phyloP scores from a whole-genome alignment of 495 filamentous ascomycete species.

The Halenospora varia region DNA sequence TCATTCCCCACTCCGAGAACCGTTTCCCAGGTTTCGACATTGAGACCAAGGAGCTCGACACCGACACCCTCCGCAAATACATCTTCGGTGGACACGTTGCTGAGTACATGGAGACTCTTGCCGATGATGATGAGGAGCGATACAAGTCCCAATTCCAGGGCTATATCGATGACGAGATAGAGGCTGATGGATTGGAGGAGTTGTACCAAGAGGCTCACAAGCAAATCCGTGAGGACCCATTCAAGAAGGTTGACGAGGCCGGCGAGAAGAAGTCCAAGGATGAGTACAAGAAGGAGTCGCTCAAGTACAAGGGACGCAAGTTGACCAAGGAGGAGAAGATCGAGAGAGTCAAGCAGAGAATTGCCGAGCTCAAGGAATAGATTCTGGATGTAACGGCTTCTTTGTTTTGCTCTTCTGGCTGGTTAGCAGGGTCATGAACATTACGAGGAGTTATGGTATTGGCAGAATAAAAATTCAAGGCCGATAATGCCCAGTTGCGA shows the following conservation, averaged over 20 bases:
- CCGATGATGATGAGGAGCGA: slow-evolving; percentile 99
- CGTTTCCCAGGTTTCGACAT: slow-evolving; percentile 99
- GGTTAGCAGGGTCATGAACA: not conserved
- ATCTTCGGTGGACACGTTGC: slow-evolving; percentile 97
- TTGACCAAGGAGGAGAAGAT: slow-evolving; percentile 74
- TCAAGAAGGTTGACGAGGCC: slow-evolving; percentile 83
- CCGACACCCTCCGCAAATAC: slow-evolving; percentile 96
- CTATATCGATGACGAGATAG: slow-evolving; percentile 94
- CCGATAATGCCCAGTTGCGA: slow-evolving; percentile 9
- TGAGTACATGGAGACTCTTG: slow-evolving; percentile 99
- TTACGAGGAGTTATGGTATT: slow-evolving; percentile 19
- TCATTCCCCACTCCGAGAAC: slow-evolving; percentile 96
- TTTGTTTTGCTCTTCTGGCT: slow-evolving; percentile 12
- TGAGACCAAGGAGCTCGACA: slow-evolving; percentile 92
- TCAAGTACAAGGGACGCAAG: slow-evolving; percentile 78
- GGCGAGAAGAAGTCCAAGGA: slow-evolving; percentile 88
- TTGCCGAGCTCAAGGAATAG: slow-evolving; percentile 61
- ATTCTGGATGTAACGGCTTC: slow-evolving; percentile 5
- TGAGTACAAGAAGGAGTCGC: slow-evolving; percentile 91
- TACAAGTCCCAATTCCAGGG: slow-evolving; percentile 96
- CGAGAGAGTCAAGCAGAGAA: slow-evolving; percentile 81
- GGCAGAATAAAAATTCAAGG: slow-evolving; percentile 8
- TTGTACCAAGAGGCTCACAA: slow-evolving; percentile 92
- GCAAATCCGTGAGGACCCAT: slow-evolving; percentile 96
- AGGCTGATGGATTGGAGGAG: slow-evolving; percentile 97